phyloP scores from a whole-genome alignment of 1,284 basidiomycete species.

The Puccinia coronata region DNA sequence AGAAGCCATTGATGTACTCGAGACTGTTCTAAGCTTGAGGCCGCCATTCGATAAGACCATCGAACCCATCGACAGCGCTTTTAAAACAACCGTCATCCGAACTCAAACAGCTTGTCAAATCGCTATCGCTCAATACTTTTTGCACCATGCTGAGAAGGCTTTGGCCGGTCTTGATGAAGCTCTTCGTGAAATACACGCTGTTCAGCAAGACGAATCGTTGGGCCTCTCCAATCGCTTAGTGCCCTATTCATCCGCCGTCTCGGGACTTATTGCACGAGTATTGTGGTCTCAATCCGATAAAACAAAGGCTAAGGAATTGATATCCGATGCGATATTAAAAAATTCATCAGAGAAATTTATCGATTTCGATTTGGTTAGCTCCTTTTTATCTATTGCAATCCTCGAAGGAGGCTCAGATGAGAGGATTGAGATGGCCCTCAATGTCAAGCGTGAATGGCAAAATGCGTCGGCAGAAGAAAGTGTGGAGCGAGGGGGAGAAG shows the following conservation, averaged over 20 bases:
- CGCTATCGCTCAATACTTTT: slow-evolving; percentile 71
- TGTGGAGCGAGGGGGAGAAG: not conserved
- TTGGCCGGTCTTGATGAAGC: slow-evolving; percentile 70
- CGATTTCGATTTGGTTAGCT: slow-evolving; percentile 37
- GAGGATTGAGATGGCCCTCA: not conserved
- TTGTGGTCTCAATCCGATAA: slow-evolving; percentile 34
- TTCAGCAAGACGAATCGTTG: slow-evolving; percentile 61
- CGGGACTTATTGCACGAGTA: slow-evolving; percentile 25
- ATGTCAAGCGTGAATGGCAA: not conserved
- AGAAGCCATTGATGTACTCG: slow-evolving; percentile 71
- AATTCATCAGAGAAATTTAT: slow-evolving; percentile 21
- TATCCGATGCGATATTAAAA: slow-evolving; percentile 8
- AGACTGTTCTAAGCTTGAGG: slow-evolving; percentile 68
- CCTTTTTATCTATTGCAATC: slow-evolving; percentile 16
- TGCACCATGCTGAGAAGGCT: slow-evolving; percentile 68
- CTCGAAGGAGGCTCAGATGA: slow-evolving; percentile 25
- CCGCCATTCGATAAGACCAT: slow-evolving; percentile 62
- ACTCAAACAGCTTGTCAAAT: slow-evolving; percentile 71
- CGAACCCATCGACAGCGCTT: slow-evolving; percentile 50
- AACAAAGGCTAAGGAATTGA: slow-evolving; percentile 20
- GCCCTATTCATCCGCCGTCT: slow-evolving; percentile 25
- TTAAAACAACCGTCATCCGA: slow-evolving; percentile 61
- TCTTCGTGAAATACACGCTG: slow-evolving; percentile 62
- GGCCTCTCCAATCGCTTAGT: slow-evolving; percentile 6
- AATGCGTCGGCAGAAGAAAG: not conserved